phyloP scores from a whole-genome alignment of 2,329 filamentous ascomycete genomes.

The Exophiala sideris region DNA sequence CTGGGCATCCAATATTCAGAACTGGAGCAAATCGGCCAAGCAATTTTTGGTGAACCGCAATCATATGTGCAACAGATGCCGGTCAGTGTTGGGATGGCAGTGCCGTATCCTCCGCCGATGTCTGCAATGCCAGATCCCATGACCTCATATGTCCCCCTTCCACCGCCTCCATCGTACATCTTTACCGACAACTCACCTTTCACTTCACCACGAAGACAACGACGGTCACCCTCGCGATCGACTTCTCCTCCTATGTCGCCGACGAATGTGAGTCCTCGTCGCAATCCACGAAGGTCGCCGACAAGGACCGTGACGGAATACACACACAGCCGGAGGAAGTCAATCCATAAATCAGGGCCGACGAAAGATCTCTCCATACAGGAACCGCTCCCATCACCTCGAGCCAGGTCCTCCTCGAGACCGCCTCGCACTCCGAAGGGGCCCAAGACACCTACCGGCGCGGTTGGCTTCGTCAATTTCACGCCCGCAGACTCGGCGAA shows the following conservation, averaged over 20 bases:
- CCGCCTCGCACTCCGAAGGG: conserved; percentile 30
- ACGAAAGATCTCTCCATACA: conserved; percentile 29
- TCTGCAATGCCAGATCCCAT: conserved; percentile 18
- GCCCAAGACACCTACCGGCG: conserved; percentile 30
- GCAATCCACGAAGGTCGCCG: conserved; percentile 28
- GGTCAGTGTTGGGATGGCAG: conserved; percentile 13
- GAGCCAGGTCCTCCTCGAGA: conserved; percentile 20
- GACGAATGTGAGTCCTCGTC: conserved; percentile 33
- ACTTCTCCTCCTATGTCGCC: conserved; percentile 41
- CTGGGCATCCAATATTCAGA: conserved; percentile 22
- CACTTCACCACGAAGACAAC: conserved; percentile 29
- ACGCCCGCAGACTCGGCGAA: conserved; percentile 74
- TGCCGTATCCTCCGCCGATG: conserved; percentile 18
- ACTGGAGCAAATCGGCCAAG: conserved; percentile 37
- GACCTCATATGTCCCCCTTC: conserved; percentile 40
- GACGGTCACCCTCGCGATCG: conserved; percentile 29
- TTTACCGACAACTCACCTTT: conserved; percentile 36
- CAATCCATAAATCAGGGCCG: conserved; percentile 41
- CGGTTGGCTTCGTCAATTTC: conserved; percentile 74
- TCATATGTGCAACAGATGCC: background rate
- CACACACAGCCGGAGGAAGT: conserved; percentile 36
- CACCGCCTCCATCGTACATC: conserved; percentile 37
- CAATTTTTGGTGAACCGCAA: conserved; percentile 30
- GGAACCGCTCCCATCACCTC: conserved; percentile 29
- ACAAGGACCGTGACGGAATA: conserved; percentile 29